Evolutionary conservation across 2,329 filamentous ascomycete species (phyloP), one percentile per base, ranked within the genome.

Genomic region (Verticillium tricorpus): DNA sequence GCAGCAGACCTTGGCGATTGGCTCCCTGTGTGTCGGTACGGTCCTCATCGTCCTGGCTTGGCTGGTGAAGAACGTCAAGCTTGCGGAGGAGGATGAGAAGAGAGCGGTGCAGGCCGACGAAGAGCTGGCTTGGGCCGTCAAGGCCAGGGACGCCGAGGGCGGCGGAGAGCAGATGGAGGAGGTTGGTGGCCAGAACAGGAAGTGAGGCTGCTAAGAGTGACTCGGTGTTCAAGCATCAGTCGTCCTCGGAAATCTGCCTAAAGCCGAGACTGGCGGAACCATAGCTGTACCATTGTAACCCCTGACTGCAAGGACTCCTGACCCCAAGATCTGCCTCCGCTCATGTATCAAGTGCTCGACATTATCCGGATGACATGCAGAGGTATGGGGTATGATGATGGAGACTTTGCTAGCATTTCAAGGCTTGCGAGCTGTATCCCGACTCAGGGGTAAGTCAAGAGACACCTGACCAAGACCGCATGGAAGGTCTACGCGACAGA

Each of bases 1-100:
- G 0, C 69, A 72, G 35, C 66, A 68, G 5, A 66, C 70, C 14
- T 59, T 72, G 3, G 70, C 70, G 2, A 71, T 72, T 11, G 69
- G 68, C 5, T 67, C 68, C 0, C 56, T 68, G 0, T 67, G 63
- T 0, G 39, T 69, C 2, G 66, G 60, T 1, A 39, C 64, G 0
- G 64, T 63, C 0, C 64, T 66, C 6, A 2, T 69, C 5, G 3
- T 64, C 0, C 63, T 69, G 2, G 68, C 66, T 62, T 62, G 65
- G 31, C 65, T 67, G n/a, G 65, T 68, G 22, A 57, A 58, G 12
- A 65, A 67, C 25, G 58, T 69, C 14, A 58, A 63, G 12, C 8
- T 68, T 1, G 60, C 63, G 0, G 60, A 64, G 14, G 64, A 67
- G 12, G 57, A 58, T 19, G 37, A 58, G 57, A 58, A 58, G 57